phyloP scores from a whole-genome alignment of 345 rosid genomes.

The Rhodamnia rubescens region DNA sequence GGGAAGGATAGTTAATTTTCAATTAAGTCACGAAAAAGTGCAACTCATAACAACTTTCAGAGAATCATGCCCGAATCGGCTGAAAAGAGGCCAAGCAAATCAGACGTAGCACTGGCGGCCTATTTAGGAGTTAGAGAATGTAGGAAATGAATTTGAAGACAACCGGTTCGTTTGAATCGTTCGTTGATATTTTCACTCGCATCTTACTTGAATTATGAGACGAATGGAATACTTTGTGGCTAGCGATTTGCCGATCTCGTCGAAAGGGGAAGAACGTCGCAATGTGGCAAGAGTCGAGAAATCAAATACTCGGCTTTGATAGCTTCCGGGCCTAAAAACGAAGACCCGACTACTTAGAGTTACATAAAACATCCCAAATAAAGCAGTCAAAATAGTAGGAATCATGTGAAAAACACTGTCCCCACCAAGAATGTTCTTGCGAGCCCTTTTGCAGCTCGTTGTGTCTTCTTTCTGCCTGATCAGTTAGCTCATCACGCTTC shows the following conservation, averaged over 20 bases:
- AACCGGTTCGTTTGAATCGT: rapidly evolving
- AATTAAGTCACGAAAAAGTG: neutral
- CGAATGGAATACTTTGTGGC: neutral
- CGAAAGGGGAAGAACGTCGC: rapidly evolving
- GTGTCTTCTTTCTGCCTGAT: neutral
- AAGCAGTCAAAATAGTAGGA: neutral
- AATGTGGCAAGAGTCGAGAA: neutral
- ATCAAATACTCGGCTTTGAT: neutral
- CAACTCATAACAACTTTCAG: neutral
- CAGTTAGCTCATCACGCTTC: neutral
- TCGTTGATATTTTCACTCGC: neutral
- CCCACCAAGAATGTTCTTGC: neutral
- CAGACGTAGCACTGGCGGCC: neutral
- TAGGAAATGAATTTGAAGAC: neutral
- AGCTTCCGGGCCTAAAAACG: rapidly evolving
- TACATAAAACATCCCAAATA: neutral
- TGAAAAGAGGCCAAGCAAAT: neutral
- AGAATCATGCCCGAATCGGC: neutral
- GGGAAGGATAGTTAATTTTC: neutral
- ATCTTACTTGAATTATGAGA: neutral
- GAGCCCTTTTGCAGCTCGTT: neutral
- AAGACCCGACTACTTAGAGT: neutral
- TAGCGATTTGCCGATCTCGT: rapidly evolving
- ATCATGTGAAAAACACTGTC: neutral
- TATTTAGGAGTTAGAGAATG: neutral